Conservation (phyloP, 306 rosid genomes). For the Cucurbita argyrosperma region DNA sequence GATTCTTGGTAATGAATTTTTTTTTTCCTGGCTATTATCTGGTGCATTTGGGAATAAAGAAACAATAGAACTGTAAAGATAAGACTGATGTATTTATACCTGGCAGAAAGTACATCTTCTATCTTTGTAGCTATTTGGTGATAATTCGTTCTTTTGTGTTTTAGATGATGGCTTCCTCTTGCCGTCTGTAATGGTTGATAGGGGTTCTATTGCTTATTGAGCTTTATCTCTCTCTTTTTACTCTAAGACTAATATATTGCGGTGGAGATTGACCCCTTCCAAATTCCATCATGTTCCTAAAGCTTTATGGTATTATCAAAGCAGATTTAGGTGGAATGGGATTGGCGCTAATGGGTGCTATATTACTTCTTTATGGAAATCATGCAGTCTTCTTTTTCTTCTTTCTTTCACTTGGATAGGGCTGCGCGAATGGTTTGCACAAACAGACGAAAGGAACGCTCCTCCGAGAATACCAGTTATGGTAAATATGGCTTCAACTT, state of each 20-base stretch:
- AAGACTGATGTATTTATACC: not conserved
- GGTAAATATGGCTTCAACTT: conserved; percentile 95
- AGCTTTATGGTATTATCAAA: not conserved
- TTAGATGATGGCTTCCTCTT: not conserved
- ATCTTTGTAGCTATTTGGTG: not conserved
- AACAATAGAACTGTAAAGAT: not conserved
- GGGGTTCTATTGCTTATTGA: not conserved
- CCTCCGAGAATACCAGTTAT: conserved; percentile 93
- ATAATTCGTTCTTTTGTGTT: not conserved
- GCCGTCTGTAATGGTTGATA: not conserved
- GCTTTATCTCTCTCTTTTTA: not conserved
- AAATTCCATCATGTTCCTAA: not conserved
- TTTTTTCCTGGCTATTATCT: not conserved
- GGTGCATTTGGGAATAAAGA: not conserved
- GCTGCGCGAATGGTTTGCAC: conserved; percentile 91
- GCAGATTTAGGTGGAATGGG: not conserved
- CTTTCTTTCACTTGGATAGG: conserved; percentile 28
- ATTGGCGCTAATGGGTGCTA: not conserved
- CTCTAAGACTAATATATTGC: not conserved
- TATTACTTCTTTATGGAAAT: not conserved
- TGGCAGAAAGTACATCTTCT: not conserved
- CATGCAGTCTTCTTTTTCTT: not conserved
- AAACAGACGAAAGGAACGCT: conserved; percentile 89
- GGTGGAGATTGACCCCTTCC: not conserved
- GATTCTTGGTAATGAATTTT: not conserved